A percentile compares a stretch with the other conserved stretches of the same genome.
These are phyloP conservation scores for Wickerhamiella nectarea DNA, from an alignment of 805 yeast genomes.

Conservation along the genomic window DNA sequence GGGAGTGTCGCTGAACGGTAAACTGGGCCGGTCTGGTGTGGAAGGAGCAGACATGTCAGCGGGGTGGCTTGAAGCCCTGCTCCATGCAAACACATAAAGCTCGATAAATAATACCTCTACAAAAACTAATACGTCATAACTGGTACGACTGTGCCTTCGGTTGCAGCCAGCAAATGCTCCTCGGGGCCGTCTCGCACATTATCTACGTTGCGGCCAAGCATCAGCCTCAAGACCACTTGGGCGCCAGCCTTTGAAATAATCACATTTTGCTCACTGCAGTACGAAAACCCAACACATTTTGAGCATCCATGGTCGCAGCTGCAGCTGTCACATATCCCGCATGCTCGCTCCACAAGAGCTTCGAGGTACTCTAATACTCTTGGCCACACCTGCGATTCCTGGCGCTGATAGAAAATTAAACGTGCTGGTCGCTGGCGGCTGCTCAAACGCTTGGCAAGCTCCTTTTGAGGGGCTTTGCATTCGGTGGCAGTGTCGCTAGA, in stretches of 20 bases:
- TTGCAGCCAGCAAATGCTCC: slow-evolving; percentile 18
- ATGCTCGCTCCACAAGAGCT: slow-evolving; percentile 46
- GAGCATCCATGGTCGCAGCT: slow-evolving; percentile 57
- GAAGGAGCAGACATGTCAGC: slow-evolving; percentile 2
- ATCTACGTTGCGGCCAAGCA: slow-evolving; percentile 43
- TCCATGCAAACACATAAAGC: no score
- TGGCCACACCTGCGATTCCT: slow-evolving; percentile 59
- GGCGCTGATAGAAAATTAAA: slow-evolving; percentile 76
- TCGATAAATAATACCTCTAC: no score
- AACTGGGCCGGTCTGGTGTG: neutral
- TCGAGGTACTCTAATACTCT: slow-evolving; percentile 72
- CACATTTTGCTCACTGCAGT: slow-evolving; percentile 65
- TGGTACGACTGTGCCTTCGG: slow-evolving; percentile 13
- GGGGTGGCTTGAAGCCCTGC: neutral
- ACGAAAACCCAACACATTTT: slow-evolving; percentile 69
- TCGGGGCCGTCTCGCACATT: slow-evolving; percentile 29
- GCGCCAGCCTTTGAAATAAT: slow-evolving; percentile 87
- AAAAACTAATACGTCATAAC: neutral
- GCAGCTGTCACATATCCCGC: slow-evolving; percentile 48
- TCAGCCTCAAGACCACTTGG: slow-evolving; percentile 44
- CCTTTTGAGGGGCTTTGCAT: slow-evolving; percentile 96
- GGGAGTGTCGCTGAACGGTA: neutral
- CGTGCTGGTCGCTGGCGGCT: slow-evolving; percentile 73
- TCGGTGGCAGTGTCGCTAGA: slow-evolving; percentile 66
- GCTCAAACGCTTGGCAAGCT: slow-evolving; percentile 66